Evolutionary conservation across 73 alveolate genomes (phyloP), one percentile per base, ranked within the genome.

Genomic region (Paraurostyla sp.): DNA sequence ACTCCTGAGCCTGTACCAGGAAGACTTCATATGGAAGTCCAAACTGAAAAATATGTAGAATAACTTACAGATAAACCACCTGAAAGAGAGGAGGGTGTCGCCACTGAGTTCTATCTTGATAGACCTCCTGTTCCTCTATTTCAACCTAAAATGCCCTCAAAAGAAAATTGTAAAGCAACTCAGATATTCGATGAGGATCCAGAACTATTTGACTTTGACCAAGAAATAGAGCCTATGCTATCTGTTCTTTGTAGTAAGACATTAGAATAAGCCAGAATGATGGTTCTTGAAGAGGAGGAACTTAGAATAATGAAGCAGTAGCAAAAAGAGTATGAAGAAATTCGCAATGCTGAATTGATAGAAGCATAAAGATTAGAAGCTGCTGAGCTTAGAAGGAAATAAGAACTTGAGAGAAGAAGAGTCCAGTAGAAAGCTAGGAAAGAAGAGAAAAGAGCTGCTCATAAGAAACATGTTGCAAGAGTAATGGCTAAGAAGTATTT

Each of bases 221-320:
- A 80, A 48, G 99, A 97, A 92, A 98, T 97, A 30, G 99, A 97
- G 63, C 99, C 99, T 2, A 97, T 97, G 40, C 87, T 97, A 16
- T 82, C 96, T 81, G 99, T 96, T 16, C 82, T 97, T 30, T 89
- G 96, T 63, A 89, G 86, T 46, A 97, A 96, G 78, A 95, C 98
- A 52, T 88, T 97, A 13, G 99, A 97, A 78, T 92, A 97, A 87
- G 97, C 98, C 36, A 90, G 99, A 84, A 97, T 97, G 99, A 98
- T 91, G 91, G 99, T 97, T 36, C 88, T 97, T n/a, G 99, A 97
- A 75, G 99, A 97, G 63, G 98, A 94, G 71, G 99, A 97, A 93
- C 92, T 96, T 4, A 93, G 93, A 62, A 88, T 87, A 32, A 96
- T 97, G 98, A 97, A 88, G 88, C 88, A 88, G 62, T 96, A 97